Evolutionary conservation across 768 basidiomycete species (phyloP).

Genomic region (Butyriboletus loyo): DNA sequence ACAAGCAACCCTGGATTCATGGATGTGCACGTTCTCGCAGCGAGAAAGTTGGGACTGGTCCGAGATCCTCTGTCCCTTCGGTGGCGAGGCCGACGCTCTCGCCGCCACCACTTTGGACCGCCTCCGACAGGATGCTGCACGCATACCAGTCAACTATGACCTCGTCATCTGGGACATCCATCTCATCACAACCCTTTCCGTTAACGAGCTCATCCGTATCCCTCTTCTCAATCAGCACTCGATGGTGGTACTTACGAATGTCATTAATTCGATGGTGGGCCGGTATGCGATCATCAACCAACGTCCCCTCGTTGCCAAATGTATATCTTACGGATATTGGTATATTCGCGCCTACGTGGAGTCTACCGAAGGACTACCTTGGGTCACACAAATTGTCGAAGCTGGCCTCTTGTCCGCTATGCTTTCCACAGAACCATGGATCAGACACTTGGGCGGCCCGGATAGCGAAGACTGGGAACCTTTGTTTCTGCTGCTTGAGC

Average conservation of each 20-base stretch:
- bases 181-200: conserved; percentile 24
- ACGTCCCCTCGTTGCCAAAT: conserved; percentile 19
- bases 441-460: conserved; percentile 16
- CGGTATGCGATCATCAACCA: conserved; percentile 1
- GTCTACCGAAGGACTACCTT: conserved; percentile 23
- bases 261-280: conserved; percentile 16
- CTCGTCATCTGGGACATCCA: conserved; percentile 31
- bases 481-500: conserved; percentile 19
- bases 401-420: conserved; percentile 24
- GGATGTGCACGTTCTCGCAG: conserved; percentile 26
- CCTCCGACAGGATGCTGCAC: conserved; percentile 23
- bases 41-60: conserved; percentile 27
- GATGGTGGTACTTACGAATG: conserved; percentile 15
- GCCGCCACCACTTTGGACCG: conserved; percentile 24
- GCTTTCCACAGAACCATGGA: conserved; percentile 27
- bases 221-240: conserved; percentile 22
- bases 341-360: conserved; percentile 29
- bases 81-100: conserved; percentile 13
- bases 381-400: conserved; percentile 25
- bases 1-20: conserved; percentile 22
- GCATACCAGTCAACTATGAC: conserved; percentile 23
- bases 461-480: conserved; percentile 30
- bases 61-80: conserved; percentile 25
- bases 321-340: conserved; percentile 30
- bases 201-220: conserved; percentile 23